These are phyloP conservation scores for Mortierella sp. DNA, from an alignment of 371 early-diverging fungal genomes.

Conservation along the genomic window DNA sequence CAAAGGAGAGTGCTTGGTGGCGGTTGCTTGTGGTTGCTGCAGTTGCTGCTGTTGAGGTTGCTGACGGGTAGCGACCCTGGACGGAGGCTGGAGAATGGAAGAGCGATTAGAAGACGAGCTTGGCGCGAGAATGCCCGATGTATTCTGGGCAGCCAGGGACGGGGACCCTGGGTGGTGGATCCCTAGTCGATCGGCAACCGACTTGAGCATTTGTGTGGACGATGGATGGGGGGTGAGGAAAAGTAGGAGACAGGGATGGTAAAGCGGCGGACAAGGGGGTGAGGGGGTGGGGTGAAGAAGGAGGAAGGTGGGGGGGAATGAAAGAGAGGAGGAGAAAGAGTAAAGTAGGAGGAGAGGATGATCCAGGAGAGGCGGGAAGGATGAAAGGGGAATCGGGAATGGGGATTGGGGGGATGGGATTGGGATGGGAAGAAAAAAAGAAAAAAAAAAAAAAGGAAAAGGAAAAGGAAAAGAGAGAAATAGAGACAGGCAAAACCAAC, in stretches of 20 bases:
- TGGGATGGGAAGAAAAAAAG: not conserved
- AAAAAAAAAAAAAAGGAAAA: not conserved
- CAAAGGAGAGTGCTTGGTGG: too few relatives aligned
- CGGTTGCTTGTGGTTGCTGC: not conserved
- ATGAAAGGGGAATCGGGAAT: not conserved
- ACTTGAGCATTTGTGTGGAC: conserved; percentile 27
- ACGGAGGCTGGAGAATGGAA: conserved; percentile 5
- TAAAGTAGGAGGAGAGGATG: not conserved
- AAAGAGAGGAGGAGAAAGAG: not conserved
- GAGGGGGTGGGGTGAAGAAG: not conserved
- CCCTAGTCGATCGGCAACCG: conserved; percentile 21
- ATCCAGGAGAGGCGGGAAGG: not conserved
- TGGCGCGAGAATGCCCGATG: conserved; percentile 26
- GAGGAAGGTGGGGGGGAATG: not conserved
- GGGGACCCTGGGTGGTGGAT: conserved; percentile 23
- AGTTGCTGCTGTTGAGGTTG: conserved; percentile 7
- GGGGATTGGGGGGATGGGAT: not conserved
- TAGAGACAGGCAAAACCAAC: not conserved
- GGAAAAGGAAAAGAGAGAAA: not conserved
- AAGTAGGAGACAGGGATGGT: not conserved
- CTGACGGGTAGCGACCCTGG: not conserved
- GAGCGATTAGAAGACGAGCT: conserved; percentile 8
- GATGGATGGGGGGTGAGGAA: not conserved
- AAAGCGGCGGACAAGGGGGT: conserved; percentile 2
- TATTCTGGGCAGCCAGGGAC: conserved; percentile 14